Base-by-base conservation (phyloP, 2,329 filamentous ascomycete genomes). In the Stachybotrys echinatus region DNA sequence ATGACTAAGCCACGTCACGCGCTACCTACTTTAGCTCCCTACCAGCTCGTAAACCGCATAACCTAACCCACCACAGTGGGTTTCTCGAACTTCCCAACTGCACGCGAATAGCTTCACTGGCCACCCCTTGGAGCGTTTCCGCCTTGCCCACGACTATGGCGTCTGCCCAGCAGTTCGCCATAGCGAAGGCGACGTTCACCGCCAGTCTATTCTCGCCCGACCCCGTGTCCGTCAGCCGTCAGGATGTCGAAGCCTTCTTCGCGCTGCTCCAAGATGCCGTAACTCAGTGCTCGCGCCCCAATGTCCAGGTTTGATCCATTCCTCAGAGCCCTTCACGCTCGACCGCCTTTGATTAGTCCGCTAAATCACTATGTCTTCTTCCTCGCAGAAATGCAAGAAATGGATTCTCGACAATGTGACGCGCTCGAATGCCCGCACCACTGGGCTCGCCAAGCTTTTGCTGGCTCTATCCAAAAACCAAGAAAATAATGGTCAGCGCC, bases 291-390 rank as follows among this genome's bases (percentile, higher is more conserved):
- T 88, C 88, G 63, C 79, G 84, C 64, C 72, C 76, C 75, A 91
- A 92, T 75, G 86, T 94, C 77, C 89, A 94, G 89, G 89, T 94
- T 89, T 90, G 86, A 76, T 65, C 68, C 58, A 61, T 63, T 52
- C 55, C 58, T 34, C 27, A 8, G 27, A 34, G 27, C 27, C 14
- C 27, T 34, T 14, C 27, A 14, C 27, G 27, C 27, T 34, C 27
- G 27, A 14, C 10, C 27, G 10, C 14, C 27, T 34, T 34, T 34
- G 27, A 34, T 14, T 34, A 14, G 14, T 34, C 10, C 56, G 59
- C 60, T 61, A 61, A 61, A 60, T 51, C 59, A 58, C 61, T 45
- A 42, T 50, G 47, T 53, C 48, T 53, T 57, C 52, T 57, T 54
- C 53, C 55, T 52, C 67, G 72, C 81, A 95, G 91, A 88, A 83